Evolutionary conservation across 257 asterid species (phyloP).

Genomic region (Capsicum baccatum): DNA sequence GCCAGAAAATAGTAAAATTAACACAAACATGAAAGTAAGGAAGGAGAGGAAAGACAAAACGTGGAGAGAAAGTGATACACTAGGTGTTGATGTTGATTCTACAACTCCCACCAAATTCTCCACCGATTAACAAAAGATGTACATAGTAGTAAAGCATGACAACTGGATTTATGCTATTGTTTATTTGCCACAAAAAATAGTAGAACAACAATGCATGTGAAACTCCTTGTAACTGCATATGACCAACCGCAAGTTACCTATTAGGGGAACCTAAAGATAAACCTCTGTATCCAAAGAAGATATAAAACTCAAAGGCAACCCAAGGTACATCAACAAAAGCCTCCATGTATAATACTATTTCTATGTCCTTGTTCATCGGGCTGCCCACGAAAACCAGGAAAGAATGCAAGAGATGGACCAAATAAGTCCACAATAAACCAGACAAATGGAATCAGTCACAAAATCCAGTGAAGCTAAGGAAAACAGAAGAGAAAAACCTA

Average conservation of each 20-base stretch:
- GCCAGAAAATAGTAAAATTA: conserved; percentile 14
- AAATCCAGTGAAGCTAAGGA: background rate
- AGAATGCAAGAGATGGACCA: background rate
- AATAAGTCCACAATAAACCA: background rate
- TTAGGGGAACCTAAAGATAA: background rate
- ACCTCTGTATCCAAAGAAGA: background rate
- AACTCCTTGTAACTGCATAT: background rate
- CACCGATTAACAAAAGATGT: background rate
- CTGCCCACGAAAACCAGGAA: background rate
- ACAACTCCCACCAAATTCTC: background rate
- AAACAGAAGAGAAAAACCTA: background rate
- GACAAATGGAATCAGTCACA: background rate
- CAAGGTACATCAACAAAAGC: background rate
- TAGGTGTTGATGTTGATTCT: conserved; percentile 1
- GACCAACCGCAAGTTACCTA: background rate
- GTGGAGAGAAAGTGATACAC: conserved; percentile 1
- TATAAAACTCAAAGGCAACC: background rate
- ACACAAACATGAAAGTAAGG: background rate
- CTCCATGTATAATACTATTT: background rate
- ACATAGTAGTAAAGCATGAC: conserved; percentile 19
- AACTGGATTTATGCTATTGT: background rate
- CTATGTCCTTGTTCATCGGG: background rate
- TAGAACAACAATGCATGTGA: background rate
- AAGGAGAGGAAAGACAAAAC: background rate
- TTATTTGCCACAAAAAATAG: background rate